Conservation (phyloP, 2,329 filamentous ascomycete species). For the Dendrostoma leiphaemia region DNA sequence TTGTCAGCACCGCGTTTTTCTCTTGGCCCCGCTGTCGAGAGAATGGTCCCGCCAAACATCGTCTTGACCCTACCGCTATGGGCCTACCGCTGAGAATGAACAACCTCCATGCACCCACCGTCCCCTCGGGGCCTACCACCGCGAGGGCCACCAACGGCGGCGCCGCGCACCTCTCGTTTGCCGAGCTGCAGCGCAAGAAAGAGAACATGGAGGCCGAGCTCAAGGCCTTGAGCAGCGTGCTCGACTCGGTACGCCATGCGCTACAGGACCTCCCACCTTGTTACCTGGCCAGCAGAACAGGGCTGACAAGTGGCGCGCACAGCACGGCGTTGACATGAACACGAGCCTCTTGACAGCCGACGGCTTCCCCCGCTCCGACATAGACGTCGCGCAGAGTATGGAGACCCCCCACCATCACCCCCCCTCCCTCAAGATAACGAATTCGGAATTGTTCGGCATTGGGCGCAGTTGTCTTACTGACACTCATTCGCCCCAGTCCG, state of each 20-base stretch:
- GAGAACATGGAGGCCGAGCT: constrained; percentile 83
- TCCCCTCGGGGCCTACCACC: constrained; percentile 73
- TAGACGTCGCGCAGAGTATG: constrained; percentile 92
- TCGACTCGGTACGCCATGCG: constrained; percentile 68
- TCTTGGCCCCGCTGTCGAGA: background rate
- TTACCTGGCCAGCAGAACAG: background rate
- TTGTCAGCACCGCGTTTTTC: background rate
- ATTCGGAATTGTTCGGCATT: too few relatives aligned
- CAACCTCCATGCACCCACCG: constrained; percentile 57
- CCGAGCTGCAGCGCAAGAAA: constrained; percentile 81
- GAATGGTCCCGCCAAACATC: constrained; percentile 9
- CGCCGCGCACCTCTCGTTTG: constrained; percentile 64
- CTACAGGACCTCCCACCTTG: background rate
- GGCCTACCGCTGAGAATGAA: constrained; percentile 46
- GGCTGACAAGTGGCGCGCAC: constrained; percentile 9
- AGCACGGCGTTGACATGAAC: constrained; percentile 94
- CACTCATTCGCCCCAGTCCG: constrained; percentile 58
- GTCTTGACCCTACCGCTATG: constrained; percentile 21
- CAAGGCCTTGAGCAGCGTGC: constrained; percentile 75
- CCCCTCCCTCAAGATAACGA: too few relatives aligned
- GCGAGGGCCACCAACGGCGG: constrained; percentile 59
- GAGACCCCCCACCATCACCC: background rate
- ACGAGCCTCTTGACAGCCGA: constrained; percentile 84
- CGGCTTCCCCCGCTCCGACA: constrained; percentile 88
- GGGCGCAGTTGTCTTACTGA: constrained; percentile 13